phyloP scores from a whole-genome alignment of 495 filamentous ascomycete species.

The Lasiosphaeriaceae sp. region DNA sequence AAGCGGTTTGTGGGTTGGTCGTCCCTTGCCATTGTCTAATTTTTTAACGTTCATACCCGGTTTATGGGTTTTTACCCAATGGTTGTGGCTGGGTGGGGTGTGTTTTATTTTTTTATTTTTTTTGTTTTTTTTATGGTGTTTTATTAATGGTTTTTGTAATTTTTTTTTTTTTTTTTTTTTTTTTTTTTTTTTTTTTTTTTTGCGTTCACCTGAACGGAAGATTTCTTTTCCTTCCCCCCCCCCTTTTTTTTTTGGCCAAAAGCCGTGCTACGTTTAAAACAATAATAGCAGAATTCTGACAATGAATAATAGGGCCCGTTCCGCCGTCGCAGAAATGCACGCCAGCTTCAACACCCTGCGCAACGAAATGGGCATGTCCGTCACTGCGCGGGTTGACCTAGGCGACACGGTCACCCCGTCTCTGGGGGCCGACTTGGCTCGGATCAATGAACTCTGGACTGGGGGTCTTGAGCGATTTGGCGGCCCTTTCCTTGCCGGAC shows the following conservation, averaged over 20 bases:
- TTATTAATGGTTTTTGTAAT: too few relatives aligned
- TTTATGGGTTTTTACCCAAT: slow-evolving; percentile 43
- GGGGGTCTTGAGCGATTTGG: slow-evolving; percentile 34
- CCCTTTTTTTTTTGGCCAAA: too few relatives aligned
- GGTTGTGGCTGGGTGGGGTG: slow-evolving; percentile 40
- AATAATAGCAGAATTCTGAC: too few relatives aligned
- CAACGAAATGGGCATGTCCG: slow-evolving; percentile 42
- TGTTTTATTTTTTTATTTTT: too few relatives aligned
- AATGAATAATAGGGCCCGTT: slow-evolving; percentile 36
- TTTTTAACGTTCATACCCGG: slow-evolving; percentile 46
- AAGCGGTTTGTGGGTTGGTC: slow-evolving; percentile 36
- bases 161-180: too few relatives aligned
- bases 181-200: too few relatives aligned
- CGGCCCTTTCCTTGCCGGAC: slow-evolving; percentile 38
- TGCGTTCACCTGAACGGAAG: too few relatives aligned
- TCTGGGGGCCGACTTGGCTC: slow-evolving; percentile 26
- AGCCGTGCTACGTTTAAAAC: too few relatives aligned
- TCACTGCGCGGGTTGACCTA: slow-evolving; percentile 35
- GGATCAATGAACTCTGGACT: slow-evolving; percentile 36
- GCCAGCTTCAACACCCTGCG: slow-evolving; percentile 46
- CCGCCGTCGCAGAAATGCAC: slow-evolving; percentile 53
- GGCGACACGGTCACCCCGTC: slow-evolving; percentile 13
- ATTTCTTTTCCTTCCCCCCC: too few relatives aligned
- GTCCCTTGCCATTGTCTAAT: slow-evolving; percentile 53
- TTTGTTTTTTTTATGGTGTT: too few relatives aligned